Evolutionary conservation across 495 filamentous ascomycete species (phyloP), one percentile per base, ranked within the genome.

Genomic region (Umbilicaria muhlenbergii): DNA sequence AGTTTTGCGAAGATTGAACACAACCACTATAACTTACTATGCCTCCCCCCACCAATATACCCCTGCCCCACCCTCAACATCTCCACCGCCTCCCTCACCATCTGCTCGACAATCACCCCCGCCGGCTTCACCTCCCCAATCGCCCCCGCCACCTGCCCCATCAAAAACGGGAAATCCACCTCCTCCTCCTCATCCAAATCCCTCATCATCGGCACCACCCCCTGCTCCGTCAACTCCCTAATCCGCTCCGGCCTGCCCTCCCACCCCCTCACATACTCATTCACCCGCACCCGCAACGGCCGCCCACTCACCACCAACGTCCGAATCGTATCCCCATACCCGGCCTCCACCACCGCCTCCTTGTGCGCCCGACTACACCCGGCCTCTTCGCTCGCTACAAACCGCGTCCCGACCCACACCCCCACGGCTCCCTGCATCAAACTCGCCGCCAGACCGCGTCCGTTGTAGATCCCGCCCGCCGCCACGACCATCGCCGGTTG

Each of bases 71-170:
- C 41, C 60, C 65, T 76, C 43, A 94, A 56, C 62, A 81, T 70
- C 8, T 70, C 68, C 15, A 84, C 74, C 2, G 86, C 84, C 62
- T 88, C 78, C 32, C 60, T 57, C n/a, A 93, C 81, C 80, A 94
- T 92, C 54, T 88, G 81, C 43, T 73, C 73, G 15, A 95, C 76
- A 62, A 96, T 92, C 51, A 73, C 67, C 36, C 66, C 73, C 0
- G 89, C 89, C 1, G 89, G 86, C 63, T 83, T 73, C 34, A 95
- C 71, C 39, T 79, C 72, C 34, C 63, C 58, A 19, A 95, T 76
- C 10, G 74, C 66, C 2, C 80, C 89, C 0, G 86, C 81, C 13
- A 94, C 86, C 66, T 92, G 84, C n/a, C 86, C 86, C 86, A 94
- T 94, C 50, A 94, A 50, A 60, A 85, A 87, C 24, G 86, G 86